These are phyloP conservation scores for Nyssa sinensis DNA, from an alignment of 148 eudicot species.

Conservation along the genomic window DNA sequence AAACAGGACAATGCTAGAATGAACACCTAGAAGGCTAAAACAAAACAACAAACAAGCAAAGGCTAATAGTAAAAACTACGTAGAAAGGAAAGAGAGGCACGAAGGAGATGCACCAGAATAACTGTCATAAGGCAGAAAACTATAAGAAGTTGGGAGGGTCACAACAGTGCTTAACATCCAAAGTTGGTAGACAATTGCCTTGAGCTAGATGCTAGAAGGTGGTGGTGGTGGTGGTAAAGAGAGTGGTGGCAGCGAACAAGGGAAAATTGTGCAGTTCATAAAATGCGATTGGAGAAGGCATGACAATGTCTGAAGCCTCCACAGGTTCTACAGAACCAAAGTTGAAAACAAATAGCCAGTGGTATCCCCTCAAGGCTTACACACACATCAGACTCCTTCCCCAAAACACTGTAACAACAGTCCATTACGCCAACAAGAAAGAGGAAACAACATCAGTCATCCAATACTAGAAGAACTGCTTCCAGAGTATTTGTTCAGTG, in stretches of 20 bases:
- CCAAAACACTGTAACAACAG: neutral
- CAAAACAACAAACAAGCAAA: neutral
- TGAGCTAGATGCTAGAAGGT: neutral
- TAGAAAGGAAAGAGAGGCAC: constrained; percentile 1
- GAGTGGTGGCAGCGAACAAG: constrained; percentile 5
- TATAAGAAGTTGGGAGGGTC: constrained; percentile 3
- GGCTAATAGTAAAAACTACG: neutral
- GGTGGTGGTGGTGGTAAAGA: neutral
- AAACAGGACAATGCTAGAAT: too few relatives aligned
- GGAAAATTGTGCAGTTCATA: neutral
- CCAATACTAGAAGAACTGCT: too few relatives aligned
- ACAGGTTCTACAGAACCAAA: neutral
- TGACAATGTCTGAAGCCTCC: neutral
- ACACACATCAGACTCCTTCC: neutral
- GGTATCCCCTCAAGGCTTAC: neutral
- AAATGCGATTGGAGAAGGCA: neutral
- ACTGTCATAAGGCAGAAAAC: neutral
- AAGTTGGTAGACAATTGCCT: constrained; percentile 1
- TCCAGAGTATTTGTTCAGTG: neutral
- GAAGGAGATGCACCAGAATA: neutral
- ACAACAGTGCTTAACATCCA: neutral
- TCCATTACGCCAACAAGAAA: neutral
- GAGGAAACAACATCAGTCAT: neutral
- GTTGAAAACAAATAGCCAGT: neutral
- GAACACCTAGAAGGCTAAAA: neutral